phyloP scores from a whole-genome alignment of 2,329 filamentous ascomycete species.

The Botrytis byssoidea region DNA sequence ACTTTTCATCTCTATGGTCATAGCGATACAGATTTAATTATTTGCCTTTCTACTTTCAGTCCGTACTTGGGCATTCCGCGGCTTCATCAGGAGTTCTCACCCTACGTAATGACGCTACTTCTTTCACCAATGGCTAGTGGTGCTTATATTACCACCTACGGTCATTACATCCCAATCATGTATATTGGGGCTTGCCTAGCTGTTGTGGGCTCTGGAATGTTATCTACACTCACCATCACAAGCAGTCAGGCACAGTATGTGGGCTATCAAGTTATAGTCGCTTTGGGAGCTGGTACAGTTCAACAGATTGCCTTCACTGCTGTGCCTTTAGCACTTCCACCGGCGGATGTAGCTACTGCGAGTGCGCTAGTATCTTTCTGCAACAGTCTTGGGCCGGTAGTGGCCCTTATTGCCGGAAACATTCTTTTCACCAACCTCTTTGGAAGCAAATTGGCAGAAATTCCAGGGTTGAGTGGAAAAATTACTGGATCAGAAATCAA shows the following conservation, averaged over 20 bases:
- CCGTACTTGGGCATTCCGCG: neutral
- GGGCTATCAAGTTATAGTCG: neutral
- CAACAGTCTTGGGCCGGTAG: neutral
- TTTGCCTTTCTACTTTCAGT: neutral
- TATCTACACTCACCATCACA: neutral
- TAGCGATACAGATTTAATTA: neutral
- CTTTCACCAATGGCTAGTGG: neutral
- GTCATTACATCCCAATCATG: neutral
- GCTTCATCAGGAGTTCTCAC: neutral
- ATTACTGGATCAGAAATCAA: neutral
- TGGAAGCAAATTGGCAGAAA: neutral
- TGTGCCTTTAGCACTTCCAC: neutral
- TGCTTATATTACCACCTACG: neutral
- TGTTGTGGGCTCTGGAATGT: neutral
- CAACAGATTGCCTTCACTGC: too few species aligned
- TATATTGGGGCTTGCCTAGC: neutral
- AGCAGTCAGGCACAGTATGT: neutral
- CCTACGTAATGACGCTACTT: neutral
- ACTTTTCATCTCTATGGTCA: neutral
- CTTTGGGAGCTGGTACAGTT: neutral
- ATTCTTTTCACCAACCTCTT: neutral
- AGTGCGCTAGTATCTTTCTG: neutral
- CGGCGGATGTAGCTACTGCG: neutral
- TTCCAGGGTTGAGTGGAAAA: neutral
- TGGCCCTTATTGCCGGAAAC: neutral